Evolutionary conservation across 1,284 basidiomycete genomes (phyloP).

Genomic region (Athelia psychrophila): DNA sequence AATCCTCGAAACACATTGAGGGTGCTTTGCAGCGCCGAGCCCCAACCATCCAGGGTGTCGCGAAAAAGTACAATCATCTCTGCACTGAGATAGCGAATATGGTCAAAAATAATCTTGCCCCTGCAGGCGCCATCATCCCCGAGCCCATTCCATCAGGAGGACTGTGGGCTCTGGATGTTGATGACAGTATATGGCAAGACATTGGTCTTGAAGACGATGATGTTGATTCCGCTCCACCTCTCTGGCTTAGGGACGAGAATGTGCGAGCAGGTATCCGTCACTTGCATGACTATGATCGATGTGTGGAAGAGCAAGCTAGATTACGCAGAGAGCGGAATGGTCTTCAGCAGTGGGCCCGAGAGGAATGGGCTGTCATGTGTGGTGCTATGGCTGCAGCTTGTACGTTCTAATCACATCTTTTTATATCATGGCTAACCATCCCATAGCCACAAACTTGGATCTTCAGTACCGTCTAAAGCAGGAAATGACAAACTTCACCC

Average conservation of each 20-base stretch:
- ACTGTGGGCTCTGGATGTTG: slow-evolving; percentile 8
- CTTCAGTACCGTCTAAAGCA: too few relatives aligned
- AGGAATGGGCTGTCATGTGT: too few relatives aligned
- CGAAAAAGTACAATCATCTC: slow-evolving; percentile 6
- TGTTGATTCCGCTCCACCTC: not conserved
- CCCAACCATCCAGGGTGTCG: slow-evolving; percentile 4
- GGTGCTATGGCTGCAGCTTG: too few relatives aligned
- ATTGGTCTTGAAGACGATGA: slow-evolving; percentile 6
- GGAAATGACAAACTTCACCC: too few relatives aligned
- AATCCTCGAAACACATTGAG: slow-evolving; percentile 7
- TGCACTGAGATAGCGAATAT: slow-evolving; percentile 3
- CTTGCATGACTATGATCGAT: slow-evolving; percentile 4
- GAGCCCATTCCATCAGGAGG: not conserved
- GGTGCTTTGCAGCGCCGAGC: slow-evolving; percentile 3
- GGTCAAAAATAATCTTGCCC: not conserved
- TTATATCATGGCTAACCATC: too few relatives aligned
- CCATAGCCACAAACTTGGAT: too few relatives aligned
- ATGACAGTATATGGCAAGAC: slow-evolving; percentile 12
- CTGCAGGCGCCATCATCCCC: slow-evolving; percentile 1
- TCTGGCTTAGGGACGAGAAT: not conserved
- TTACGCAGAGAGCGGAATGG: not conserved
- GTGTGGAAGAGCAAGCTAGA: slow-evolving; percentile 6
- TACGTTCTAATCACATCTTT: too few relatives aligned
- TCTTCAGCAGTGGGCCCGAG: too few relatives aligned
- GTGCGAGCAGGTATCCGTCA: not conserved